Evolutionary conservation across 352 stramenopile genomes (phyloP).

Genomic region (Thalassiosira exigua): DNA sequence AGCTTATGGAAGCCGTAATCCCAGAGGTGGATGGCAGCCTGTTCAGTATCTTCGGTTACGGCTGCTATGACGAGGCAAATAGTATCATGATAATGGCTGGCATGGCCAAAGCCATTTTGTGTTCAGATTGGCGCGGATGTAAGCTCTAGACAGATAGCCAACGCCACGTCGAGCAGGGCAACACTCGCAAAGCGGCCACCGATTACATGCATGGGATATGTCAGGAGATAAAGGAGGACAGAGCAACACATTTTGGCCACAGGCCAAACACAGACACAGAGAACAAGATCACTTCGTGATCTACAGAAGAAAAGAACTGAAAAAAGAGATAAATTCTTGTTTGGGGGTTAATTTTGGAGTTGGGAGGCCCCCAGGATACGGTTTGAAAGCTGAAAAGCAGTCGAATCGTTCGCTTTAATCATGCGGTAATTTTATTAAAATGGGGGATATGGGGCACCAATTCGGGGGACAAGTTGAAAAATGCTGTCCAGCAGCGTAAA

Average conservation of each 20-base stretch:
- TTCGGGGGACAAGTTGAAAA: no score
- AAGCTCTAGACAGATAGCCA: not conserved
- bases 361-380: no score
- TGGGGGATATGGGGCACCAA: no score
- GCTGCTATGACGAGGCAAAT: slow-evolving; percentile 18
- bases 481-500: no score
- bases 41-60: slow-evolving; percentile 22
- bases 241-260: not conserved
- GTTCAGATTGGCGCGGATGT: slow-evolving; percentile 10
- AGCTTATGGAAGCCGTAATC: not conserved
- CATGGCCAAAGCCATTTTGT: slow-evolving; percentile 11
- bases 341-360: no score
- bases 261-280: no score
- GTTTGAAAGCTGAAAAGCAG: no score
- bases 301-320: no score
- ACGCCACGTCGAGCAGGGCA: not conserved
- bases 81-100: slow-evolving; percentile 8
- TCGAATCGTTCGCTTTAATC: no score
- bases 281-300: no score
- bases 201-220: slow-evolving; percentile 8
- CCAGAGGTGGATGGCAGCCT: not conserved
- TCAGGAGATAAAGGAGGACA: slow-evolving; percentile 14
- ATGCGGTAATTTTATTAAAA: no score
- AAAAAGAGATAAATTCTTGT: no score
- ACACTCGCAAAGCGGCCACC: slow-evolving; percentile 9